Conservation (phyloP, 306 rosid species). For the Trifolium repens region DNA sequence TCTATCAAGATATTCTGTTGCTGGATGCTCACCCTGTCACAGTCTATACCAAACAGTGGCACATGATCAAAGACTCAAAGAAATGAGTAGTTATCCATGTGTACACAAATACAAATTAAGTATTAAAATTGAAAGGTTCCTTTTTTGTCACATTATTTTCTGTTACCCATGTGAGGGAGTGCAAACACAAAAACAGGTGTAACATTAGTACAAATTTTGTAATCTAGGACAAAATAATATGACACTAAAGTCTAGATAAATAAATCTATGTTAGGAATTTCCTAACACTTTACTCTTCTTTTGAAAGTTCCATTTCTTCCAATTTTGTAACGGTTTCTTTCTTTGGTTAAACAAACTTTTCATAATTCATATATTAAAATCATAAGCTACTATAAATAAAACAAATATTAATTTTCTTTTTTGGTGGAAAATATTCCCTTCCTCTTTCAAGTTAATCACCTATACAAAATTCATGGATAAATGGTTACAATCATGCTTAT, state of each 20-base stretch:
- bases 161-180: slow-evolving; percentile 40
- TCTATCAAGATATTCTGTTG: slow-evolving; percentile 36
- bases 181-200: slow-evolving; percentile 11
- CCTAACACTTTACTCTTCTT: background rate
- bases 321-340: slow-evolving; percentile 18
- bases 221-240: slow-evolving; percentile 19
- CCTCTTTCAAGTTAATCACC: slow-evolving; percentile 15
- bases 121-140: slow-evolving; percentile 17
- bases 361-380: slow-evolving; percentile 9
- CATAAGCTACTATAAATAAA: slow-evolving; percentile 33
- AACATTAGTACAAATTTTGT: slow-evolving; percentile 38
- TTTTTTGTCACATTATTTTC: slow-evolving; percentile 36
- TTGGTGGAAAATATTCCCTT: slow-evolving; percentile 35
- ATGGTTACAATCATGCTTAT: slow-evolving; percentile 12
- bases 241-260: background rate
- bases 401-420: slow-evolving; percentile 38
- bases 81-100: slow-evolving; percentile 38
- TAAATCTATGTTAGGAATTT: slow-evolving; percentile 27
- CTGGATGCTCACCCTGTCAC: slow-evolving; percentile 36
- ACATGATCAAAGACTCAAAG: slow-evolving; percentile 30
- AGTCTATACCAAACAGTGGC: slow-evolving; percentile 34
- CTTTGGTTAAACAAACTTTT: slow-evolving; percentile 34
- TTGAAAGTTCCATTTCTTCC: background rate
- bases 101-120: slow-evolving; percentile 1
- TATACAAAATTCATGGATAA: slow-evolving; percentile 35